Percentiles rank a stretch among this genome's conserved stretches.
These are phyloP conservation scores for Flagelloscypha sp. DNA, from an alignment of 768 basidiomycete species.

Conservation along the genomic window DNA sequence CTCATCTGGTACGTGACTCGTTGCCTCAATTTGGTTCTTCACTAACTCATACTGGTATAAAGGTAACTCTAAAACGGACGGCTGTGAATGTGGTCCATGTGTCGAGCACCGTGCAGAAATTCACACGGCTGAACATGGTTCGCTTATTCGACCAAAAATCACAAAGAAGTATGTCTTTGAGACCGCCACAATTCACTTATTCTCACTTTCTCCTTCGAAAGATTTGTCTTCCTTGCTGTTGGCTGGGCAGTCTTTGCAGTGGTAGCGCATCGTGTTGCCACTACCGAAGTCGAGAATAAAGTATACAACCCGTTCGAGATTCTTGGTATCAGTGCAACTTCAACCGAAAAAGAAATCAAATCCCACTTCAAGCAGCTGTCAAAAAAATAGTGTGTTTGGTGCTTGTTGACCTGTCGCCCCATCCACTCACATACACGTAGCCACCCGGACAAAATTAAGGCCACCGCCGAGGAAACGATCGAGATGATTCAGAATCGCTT, in stretches of 20 bases:
- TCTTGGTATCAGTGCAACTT: slow-evolving; percentile 58
- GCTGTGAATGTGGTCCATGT: slow-evolving; percentile 61
- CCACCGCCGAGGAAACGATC: slow-evolving; percentile 72
- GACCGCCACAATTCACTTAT: not conserved
- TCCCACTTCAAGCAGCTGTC: slow-evolving; percentile 91
- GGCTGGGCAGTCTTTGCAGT: slow-evolving; percentile 74
- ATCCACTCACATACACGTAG: slow-evolving; percentile 28
- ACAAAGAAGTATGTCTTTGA: slow-evolving; percentile 35
- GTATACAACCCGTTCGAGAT: slow-evolving; percentile 95
- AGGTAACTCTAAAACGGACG: slow-evolving; percentile 29
- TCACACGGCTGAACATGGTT: slow-evolving; percentile 33
- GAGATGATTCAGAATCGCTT: slow-evolving; percentile 83
- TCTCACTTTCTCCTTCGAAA: slow-evolving; percentile 19
- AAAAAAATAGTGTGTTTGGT: slow-evolving; percentile 58
- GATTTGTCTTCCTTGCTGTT: slow-evolving; percentile 48
- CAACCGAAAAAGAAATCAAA: slow-evolving; percentile 87
- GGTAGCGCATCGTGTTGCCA: slow-evolving; percentile 57
- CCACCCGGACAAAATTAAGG: slow-evolving; percentile 94
- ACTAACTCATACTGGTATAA: slow-evolving; percentile 11
- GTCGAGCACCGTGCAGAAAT: slow-evolving; percentile 42
- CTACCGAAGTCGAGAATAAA: slow-evolving; percentile 50
- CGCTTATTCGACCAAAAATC: slow-evolving; percentile 39
- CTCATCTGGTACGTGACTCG: slow-evolving; percentile 38
- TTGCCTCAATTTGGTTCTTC: slow-evolving; percentile 4
- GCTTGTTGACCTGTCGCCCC: not conserved